Evolutionary conservation across 2,329 filamentous ascomycete species (phyloP), one percentile per base, ranked within the genome.

Genomic region (Teratosphaeria destructans): DNA sequence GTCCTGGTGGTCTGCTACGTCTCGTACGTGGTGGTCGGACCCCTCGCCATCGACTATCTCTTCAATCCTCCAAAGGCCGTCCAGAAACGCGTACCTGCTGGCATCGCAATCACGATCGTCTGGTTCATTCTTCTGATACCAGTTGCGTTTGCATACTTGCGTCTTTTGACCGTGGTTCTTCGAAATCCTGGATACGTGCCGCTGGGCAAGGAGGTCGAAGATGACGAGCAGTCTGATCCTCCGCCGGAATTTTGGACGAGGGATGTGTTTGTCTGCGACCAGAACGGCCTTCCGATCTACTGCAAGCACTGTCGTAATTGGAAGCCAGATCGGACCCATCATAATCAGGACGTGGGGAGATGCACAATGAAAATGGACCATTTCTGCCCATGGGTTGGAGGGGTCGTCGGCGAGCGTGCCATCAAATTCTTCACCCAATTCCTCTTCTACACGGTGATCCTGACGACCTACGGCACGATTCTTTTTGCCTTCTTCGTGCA

Each of bases 391-490:
- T 97, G 85, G 57, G 92, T 95, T n/a, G 93, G 93, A 3, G 94
- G 93, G 26, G 89, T 96, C 64, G 86, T 99, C 10, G 88, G 85
- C 0, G 92, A 96, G 72, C 57, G 64, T 1, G 79, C 87, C 2
- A 92, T 93, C 77, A 96, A 96, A 68, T 96, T 90, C 74, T 97
- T 99, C 70, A 78, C 91, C 11, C 94, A 96, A 65, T 96, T 96
- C 69, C 85, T 85, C 16, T 81, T 83, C 52, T 96, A 94, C 71
- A 85, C 85, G 1, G 76, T 83, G 4, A 67, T 90, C 3, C 89
- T 86, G 66, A 90, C 86, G 64, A 73, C 78, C 2, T 82, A 89
- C 60, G 74, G 82, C 10, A 74, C 95, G 56, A 81, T 85, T 26
- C 79, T 86, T 0, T 77, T 85, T 61, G 85, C 84, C 2, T 82